Evolutionary conservation across 257 asterid species (phyloP), one percentile per base, ranked within the genome.

Genomic region (Asclepias syriaca): DNA sequence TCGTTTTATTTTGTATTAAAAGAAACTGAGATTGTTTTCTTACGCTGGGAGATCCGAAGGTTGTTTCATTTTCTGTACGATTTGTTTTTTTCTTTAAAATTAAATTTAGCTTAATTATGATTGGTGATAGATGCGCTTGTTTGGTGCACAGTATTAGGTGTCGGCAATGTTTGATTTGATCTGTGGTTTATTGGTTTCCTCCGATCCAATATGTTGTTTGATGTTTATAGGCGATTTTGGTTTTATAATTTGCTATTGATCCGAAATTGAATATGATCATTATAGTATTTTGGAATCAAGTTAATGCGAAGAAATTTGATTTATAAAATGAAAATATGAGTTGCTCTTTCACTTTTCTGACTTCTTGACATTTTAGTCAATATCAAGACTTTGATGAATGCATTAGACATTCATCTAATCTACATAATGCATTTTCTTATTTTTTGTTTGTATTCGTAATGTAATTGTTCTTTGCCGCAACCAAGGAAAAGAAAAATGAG

Each of bases 241-340:
- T 72, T n/a, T 37, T 57, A 1, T 22, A 54, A 11, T 19, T 37
- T 53, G 13, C 13, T 49, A 19, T 39, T 65, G 56, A 64, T 65
- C 57, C 37, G 64, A 56, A 73, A 51, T 57, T 39, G 5, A 53
- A 14, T 73, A 19, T 65, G 40, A 68, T 68, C 68, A 3, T 68
- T 10, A 1, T 14, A 27, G 18, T 49, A n/a, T 39, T 21, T 32
- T 24, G 45, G 18, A 7, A 22, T 8, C 49, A 16, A 29, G 61
- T 63, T 27, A 63, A 63, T 34, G 9, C 4, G 27, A 18, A 37
- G 49, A 63, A 9, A 18, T 13, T 45, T 37, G 46, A 55, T 34
- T 34, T 34, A 8, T 27, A 48, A 12, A 65, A 61, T 13, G 39
- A 55, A 8, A 10, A 29, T 50, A 29, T 50, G 22, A 37, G 15